Conservation (phyloP, 2,329 filamentous ascomycete species). For the Pseudogymnoascus sp. region DNA sequence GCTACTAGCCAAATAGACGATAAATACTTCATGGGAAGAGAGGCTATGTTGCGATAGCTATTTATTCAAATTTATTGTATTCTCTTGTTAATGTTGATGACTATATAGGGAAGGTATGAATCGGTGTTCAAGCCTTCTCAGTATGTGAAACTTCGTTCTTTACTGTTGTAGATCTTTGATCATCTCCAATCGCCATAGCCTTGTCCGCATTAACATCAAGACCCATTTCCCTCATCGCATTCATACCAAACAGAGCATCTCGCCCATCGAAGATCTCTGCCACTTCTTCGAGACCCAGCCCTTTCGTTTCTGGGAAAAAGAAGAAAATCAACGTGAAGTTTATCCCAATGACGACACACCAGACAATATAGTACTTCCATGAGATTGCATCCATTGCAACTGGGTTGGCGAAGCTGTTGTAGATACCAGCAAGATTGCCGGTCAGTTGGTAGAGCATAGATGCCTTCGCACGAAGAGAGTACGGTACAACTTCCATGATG, state of each 20-base stretch:
- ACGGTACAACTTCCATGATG: conserved; percentile 37
- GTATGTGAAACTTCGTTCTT: not conserved
- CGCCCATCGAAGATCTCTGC: conserved; percentile 22
- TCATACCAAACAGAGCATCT: conserved; percentile 6
- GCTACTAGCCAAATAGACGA: no score
- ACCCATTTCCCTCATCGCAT: conserved; percentile 7
- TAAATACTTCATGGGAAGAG: no score
- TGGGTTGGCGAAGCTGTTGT: conserved; percentile 16
- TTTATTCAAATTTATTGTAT: not conserved
- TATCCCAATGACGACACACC: conserved; percentile 1
- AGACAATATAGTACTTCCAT: conserved; percentile 13
- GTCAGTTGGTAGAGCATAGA: conserved; percentile 27
- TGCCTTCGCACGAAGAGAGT: conserved; percentile 27
- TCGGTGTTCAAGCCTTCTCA: not conserved
- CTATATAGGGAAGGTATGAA: not conserved
- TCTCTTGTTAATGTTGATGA: not conserved
- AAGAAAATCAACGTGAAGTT: conserved; percentile 48
- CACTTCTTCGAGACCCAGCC: conserved; percentile 58
- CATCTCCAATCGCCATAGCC: not conserved
- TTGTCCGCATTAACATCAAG: conserved; percentile 6
- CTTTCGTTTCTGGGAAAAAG: conserved; percentile 57
- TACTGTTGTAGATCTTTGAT: not conserved
- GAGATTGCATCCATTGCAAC: conserved; percentile 14
- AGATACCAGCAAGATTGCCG: conserved; percentile 23
- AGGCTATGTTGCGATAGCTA: no score